Conservation (phyloP, 75 land plant species). For the Sequoiadendron giganteum region DNA sequence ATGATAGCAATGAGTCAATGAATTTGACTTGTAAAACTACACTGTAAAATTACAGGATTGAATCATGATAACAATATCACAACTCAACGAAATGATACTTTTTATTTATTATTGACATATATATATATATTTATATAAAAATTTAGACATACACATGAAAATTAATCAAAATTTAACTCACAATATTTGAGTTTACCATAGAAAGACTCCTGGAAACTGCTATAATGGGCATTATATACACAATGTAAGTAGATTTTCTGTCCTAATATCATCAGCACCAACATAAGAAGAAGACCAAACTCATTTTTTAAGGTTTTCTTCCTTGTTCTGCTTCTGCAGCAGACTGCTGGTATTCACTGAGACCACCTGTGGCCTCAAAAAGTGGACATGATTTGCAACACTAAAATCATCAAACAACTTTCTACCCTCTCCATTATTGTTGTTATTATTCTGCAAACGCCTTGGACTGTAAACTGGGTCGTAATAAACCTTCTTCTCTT, state of each 20-base stretch:
- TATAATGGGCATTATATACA: not conserved
- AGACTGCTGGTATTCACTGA: not conserved
- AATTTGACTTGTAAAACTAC: no score
- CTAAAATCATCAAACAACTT: conserved; percentile 6
- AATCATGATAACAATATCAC: no score
- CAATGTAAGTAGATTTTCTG: not conserved
- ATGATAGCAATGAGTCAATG: no score
- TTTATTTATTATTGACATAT: no score
- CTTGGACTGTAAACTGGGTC: not conserved
- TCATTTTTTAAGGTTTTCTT: not conserved
- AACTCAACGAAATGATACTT: no score
- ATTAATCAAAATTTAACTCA: no score
- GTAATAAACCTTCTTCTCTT: not conserved
- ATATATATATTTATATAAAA: no score
- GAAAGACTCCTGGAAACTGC: not conserved
- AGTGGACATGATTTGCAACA: not conserved
- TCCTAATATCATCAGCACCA: not conserved
- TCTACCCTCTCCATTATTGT: not conserved
- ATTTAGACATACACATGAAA: no score
- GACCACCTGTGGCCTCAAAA: not conserved
- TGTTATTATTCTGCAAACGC: not conserved
- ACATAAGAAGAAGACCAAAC: no score
- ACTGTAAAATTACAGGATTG: no score
- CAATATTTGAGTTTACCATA: not conserved
- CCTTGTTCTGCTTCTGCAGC: not conserved